Percentiles rank a stretch among this genome's conserved stretches.
phyloP scores from a whole-genome alignment of 768 basidiomycete genomes.

The Galerina sulciceps region DNA sequence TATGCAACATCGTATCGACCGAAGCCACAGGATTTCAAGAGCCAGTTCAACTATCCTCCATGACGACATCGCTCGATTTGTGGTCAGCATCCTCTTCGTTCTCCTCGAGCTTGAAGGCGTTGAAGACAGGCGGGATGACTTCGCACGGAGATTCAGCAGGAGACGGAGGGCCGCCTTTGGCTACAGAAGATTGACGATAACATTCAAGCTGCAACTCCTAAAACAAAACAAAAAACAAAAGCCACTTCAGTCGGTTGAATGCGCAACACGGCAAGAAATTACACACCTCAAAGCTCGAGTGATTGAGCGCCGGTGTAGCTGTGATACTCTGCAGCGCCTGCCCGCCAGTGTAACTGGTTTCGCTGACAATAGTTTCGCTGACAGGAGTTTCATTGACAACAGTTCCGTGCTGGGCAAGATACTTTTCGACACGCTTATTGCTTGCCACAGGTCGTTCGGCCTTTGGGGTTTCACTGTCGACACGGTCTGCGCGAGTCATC shows the following conservation, averaged over 20 bases:
- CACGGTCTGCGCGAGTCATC: not conserved
- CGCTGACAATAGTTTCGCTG: too few species aligned
- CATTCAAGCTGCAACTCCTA: slow-evolving; percentile 36
- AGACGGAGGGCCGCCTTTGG: slow-evolving; percentile 25
- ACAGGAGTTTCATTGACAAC: too few species aligned
- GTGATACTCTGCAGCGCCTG: slow-evolving; percentile 33
- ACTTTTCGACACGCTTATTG: slow-evolving; percentile 14
- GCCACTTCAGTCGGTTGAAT: not conserved
- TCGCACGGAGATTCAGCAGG: slow-evolving; percentile 23
- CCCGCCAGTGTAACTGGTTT: not conserved
- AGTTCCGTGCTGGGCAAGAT: not conserved
- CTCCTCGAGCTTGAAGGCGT: slow-evolving; percentile 18
- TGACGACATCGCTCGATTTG: slow-evolving; percentile 4
- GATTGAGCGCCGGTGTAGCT: slow-evolving; percentile 25
- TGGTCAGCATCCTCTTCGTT: slow-evolving; percentile 10
- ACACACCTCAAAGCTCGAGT: slow-evolving; percentile 33
- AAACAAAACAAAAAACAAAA: not conserved
- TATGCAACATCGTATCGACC: too few species aligned
- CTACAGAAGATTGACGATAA: slow-evolving; percentile 29
- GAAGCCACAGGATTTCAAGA: too few species aligned
- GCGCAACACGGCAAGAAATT: not conserved
- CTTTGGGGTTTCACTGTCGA: not conserved
- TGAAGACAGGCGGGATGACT: slow-evolving; percentile 30
- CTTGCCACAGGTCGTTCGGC: slow-evolving; percentile 19
- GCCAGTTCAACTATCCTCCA: not conserved